Conservation (phyloP, 306 rosid genomes). For the Lathyrus sativus region DNA sequence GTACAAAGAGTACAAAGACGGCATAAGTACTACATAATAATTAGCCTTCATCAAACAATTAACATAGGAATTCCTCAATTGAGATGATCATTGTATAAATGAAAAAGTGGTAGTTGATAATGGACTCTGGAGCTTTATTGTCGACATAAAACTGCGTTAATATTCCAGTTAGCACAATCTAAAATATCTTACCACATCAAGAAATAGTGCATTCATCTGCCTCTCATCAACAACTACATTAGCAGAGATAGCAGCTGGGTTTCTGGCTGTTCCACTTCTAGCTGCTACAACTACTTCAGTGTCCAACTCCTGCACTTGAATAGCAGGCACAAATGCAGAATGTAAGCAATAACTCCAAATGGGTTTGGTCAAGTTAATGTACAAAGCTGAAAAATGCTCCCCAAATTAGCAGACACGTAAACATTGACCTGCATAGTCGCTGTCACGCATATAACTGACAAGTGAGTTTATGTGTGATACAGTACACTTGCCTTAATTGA, state of each 20-base stretch:
- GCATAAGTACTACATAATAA: slow-evolving; percentile 13
- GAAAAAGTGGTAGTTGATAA: no score
- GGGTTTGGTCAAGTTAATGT: slow-evolving; percentile 13
- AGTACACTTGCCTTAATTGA: slow-evolving; percentile 74
- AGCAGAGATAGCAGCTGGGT: slow-evolving; percentile 77
- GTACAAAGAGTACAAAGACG: slow-evolving; percentile 18
- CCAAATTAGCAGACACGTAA: not conserved
- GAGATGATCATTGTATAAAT: no score
- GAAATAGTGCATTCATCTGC: slow-evolving; percentile 98
- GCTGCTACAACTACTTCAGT: slow-evolving; percentile 84
- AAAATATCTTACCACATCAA: slow-evolving; percentile 74
- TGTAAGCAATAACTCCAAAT: slow-evolving; percentile 26
- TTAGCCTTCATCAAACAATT: slow-evolving; percentile 13
- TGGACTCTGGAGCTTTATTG: no score
- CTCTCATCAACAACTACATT: slow-evolving; percentile 85
- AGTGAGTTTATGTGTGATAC: slow-evolving; percentile 10
- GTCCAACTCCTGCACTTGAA: slow-evolving; percentile 81
- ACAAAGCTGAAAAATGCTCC: slow-evolving; percentile 18
- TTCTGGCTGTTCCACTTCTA: slow-evolving; percentile 56
- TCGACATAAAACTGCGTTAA: no score
- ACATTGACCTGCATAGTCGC: not conserved
- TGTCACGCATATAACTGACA: slow-evolving; percentile 1
- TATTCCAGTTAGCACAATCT: not conserved
- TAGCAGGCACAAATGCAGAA: slow-evolving; percentile 6
- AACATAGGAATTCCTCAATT: no score